phyloP scores from a whole-genome alignment of 176 grass and related monocot genomes.

The Panicum miliaceum region DNA sequence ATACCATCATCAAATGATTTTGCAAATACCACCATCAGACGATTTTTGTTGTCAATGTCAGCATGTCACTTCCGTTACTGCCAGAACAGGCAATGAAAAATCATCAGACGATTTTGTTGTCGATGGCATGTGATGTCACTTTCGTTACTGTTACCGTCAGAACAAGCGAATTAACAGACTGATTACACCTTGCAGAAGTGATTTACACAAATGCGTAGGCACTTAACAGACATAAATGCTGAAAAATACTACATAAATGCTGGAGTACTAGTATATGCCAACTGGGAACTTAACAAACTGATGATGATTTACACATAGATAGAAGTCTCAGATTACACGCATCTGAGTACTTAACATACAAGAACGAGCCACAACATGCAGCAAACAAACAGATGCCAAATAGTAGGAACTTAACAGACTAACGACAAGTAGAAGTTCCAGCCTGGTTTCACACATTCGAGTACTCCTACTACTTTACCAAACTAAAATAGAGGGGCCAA shows the following conservation, averaged over 20 bases:
- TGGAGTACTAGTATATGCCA: background rate
- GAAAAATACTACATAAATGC: background rate
- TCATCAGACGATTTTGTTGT: too few relatives aligned
- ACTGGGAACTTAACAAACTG: background rate
- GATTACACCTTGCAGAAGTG: background rate
- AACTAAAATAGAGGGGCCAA: background rate
- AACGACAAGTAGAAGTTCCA: background rate
- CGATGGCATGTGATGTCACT: too few relatives aligned
- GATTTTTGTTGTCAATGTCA: background rate
- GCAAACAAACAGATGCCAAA: background rate
- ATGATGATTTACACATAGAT: background rate
- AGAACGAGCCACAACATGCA: background rate
- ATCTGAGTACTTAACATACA: background rate
- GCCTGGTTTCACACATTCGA: background rate
- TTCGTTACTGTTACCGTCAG: too few relatives aligned
- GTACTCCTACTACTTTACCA: background rate
- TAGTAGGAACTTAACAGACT: background rate
- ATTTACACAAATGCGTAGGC: too few relatives aligned
- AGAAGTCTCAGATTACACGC: background rate
- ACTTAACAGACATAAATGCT: background rate
- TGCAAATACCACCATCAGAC: too few relatives aligned
- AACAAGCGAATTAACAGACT: background rate
- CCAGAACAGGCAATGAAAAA: background rate
- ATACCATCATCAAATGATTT: too few relatives aligned
- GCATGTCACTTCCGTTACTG: background rate